A percentile compares a stretch with the other conserved stretches of the same genome.
These are phyloP conservation scores for Rhizophora mangle DNA, from an alignment of 345 rosid species.

Conservation along the genomic window DNA sequence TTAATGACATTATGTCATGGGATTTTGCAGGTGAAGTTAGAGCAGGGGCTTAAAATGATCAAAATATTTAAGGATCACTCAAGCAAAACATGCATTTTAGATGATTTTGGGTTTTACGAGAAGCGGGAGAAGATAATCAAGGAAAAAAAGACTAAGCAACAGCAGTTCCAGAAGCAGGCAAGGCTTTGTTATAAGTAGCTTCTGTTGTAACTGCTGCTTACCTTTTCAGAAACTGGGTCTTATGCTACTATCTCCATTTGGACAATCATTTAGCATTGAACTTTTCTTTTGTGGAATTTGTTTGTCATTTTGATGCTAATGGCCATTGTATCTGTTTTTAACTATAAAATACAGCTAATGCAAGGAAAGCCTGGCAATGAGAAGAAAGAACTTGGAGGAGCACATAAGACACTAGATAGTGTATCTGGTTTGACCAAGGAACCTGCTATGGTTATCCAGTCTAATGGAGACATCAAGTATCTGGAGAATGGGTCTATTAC, in stretches of 20 bases:
- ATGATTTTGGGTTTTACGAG: slow-evolving; percentile 63
- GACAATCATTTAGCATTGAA: background rate
- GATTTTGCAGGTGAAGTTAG: slow-evolving; percentile 44
- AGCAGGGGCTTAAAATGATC: slow-evolving; percentile 48
- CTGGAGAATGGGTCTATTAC: slow-evolving; percentile 36
- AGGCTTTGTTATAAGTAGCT: background rate
- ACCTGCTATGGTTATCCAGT: slow-evolving; percentile 21
- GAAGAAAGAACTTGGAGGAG: slow-evolving; percentile 25
- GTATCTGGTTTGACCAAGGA: slow-evolving; percentile 32
- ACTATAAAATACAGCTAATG: slow-evolving; percentile 16
- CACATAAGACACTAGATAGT: slow-evolving; percentile 19
- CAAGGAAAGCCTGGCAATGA: slow-evolving; percentile 42
- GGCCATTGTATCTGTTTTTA: background rate
- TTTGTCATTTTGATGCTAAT: background rate
- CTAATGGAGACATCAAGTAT: slow-evolving; percentile 28
- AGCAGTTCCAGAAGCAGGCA: background rate
- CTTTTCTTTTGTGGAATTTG: background rate
- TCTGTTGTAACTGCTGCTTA: background rate
- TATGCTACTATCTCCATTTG: background rate
- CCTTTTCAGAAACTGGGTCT: background rate
- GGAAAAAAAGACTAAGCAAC: slow-evolving; percentile 41
- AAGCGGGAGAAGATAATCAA: slow-evolving; percentile 43
- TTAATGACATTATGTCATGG: background rate
- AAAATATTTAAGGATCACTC: slow-evolving; percentile 51
- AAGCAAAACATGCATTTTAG: slow-evolving; percentile 50